phyloP scores from a whole-genome alignment of 2,329 filamentous ascomycete genomes.

The Aschersonia sp. region DNA sequence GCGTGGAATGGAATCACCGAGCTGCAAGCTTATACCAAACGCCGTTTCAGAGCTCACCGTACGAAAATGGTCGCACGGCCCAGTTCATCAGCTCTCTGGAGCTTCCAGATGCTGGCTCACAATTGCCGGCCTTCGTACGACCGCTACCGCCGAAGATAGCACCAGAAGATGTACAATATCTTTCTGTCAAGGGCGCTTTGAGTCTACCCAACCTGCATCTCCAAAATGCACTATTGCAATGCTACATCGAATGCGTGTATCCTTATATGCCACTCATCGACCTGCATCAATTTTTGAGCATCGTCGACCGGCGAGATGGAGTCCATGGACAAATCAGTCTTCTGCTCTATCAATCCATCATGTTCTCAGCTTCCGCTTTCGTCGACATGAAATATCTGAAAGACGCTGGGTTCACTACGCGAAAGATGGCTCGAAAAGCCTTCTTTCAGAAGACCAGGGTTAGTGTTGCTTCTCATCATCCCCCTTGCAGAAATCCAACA shows the following conservation, averaged over 20 bases:
- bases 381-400: constrained; percentile 66
- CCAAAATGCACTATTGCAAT: constrained; percentile 67
- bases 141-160: constrained; percentile 65
- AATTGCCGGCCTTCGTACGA: constrained; percentile 58
- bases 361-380: constrained; percentile 86
- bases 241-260: constrained; percentile 80
- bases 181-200: constrained; percentile 72
- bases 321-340: constrained; percentile 61
- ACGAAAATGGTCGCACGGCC: constrained; percentile 23
- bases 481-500: neutral
- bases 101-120: constrained; percentile 26
- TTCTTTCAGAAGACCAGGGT: constrained; percentile 84
- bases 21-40: no score
- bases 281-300: constrained; percentile 42
- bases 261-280: constrained; percentile 87
- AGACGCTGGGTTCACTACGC: constrained; percentile 60
- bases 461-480: constrained; percentile 19
- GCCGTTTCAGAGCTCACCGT: constrained; percentile 6
- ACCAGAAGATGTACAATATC: constrained; percentile 68
- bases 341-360: constrained; percentile 82
- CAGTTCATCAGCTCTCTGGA: constrained; percentile 33
- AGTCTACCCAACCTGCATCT: constrained; percentile 55
- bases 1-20: no score
- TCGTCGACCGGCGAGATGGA: constrained; percentile 53
- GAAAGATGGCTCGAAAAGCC: constrained; percentile 71